Percentiles rank a stretch among this genome's conserved stretches.
Evolutionary conservation across 2,329 filamentous ascomycete species (phyloP).

Genomic region (Fusarium liriodendri): DNA sequence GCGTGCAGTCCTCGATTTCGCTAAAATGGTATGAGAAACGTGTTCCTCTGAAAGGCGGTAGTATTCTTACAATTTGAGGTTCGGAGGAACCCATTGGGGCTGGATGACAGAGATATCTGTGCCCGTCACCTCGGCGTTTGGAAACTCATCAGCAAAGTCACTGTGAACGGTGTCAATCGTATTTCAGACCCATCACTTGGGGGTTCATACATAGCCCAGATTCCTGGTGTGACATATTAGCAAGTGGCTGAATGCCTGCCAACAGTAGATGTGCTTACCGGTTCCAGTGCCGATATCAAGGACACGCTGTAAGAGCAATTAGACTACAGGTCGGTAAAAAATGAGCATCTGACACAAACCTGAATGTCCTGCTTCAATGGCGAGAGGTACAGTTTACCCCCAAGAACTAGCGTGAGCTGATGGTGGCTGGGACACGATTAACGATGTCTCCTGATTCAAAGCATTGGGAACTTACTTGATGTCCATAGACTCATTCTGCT

Average conservation of each 20-base stretch:
- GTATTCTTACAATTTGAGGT: slow-evolving; percentile 53
- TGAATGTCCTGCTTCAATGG: background rate
- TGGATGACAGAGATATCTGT: slow-evolving; percentile 68
- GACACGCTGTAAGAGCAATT: background rate
- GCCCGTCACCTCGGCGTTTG: slow-evolving; percentile 57
- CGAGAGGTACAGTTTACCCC: background rate
- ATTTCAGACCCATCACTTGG: no score
- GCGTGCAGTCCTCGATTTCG: slow-evolving; percentile 43
- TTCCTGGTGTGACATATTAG: background rate
- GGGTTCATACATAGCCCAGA: slow-evolving; percentile 55
- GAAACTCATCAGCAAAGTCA: slow-evolving; percentile 58
- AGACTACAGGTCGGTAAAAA: fast-evolving
- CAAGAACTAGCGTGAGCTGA: background rate
- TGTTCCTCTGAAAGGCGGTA: no score
- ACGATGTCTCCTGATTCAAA: no score
- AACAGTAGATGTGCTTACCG: background rate
- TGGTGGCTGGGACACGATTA: background rate
- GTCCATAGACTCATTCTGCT: slow-evolving; percentile 9
- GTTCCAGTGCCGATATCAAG: slow-evolving; percentile 16
- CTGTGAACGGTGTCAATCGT: slow-evolving; percentile 47
- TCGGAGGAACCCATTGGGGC: slow-evolving; percentile 58
- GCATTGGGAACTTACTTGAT: background rate
- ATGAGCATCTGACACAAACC: background rate
- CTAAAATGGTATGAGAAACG: background rate
- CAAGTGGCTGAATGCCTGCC: background rate